These are phyloP conservation scores for Mycena sp. DNA, from an alignment of 1,284 basidiomycete genomes.

Conservation along the genomic window DNA sequence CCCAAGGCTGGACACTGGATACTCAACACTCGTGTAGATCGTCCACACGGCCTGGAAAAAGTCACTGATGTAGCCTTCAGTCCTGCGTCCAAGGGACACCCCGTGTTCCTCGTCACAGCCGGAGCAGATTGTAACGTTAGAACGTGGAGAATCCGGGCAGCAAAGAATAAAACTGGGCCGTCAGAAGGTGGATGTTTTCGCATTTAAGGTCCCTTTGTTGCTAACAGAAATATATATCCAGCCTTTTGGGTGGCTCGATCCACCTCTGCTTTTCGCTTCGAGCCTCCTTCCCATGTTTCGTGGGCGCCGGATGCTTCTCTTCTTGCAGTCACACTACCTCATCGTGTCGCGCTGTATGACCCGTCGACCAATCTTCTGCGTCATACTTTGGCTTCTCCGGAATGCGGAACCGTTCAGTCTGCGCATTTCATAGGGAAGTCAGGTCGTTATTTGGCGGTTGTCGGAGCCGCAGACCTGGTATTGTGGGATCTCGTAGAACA, in stretches of 20 bases:
- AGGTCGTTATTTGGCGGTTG: conserved; percentile 71
- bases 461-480: conserved; percentile 62
- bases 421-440: conserved; percentile 71
- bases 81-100: conserved; percentile 47
- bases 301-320: conserved; percentile 93
- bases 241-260: conserved; percentile 85
- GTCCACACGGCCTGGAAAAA: conserved; percentile 79
- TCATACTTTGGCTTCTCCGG: conserved; percentile 69
- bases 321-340: conserved; percentile 78
- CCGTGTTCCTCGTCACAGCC: conserved; percentile 64
- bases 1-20: conserved; percentile 65
- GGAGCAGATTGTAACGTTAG: conserved; percentile 78
- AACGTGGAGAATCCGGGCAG: conserved; percentile 70
- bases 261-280: conserved; percentile 74
- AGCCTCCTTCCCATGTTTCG: conserved; percentile 69
- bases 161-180: conserved; percentile 52
- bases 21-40: conserved; percentile 91
- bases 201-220: conserved; percentile 11
- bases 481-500: conserved; percentile 87
- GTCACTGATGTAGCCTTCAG: conserved; percentile 81
- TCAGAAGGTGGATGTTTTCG: conserved; percentile 54
- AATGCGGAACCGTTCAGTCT: conserved; percentile 55
- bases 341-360: conserved; percentile 83
- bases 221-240: conserved; percentile 41
- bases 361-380: conserved; percentile 73